Base-by-base conservation (phyloP, 108 stramenopile genomes). In the Aurantiochytrium sp. region DNA sequence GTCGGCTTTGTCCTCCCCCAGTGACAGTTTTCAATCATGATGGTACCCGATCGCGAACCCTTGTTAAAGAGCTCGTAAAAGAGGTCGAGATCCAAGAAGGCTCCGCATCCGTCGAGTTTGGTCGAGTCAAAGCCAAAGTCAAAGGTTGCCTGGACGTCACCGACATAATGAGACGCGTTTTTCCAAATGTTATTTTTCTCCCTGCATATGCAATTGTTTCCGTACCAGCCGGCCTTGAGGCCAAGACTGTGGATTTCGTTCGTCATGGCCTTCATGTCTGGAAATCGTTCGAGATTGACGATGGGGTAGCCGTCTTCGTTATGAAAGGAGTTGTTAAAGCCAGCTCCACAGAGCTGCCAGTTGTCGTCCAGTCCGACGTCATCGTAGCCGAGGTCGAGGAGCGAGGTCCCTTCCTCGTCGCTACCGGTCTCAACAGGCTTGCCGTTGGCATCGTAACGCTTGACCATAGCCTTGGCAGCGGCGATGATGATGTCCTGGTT, bases 341-440 rank as follows among this genome's bases (percentile, higher is more conserved):
- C 89, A 4, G n/a, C 51, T 35, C 87, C 43, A 64, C 92, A 92
- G n/a, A 19, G 55, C 87, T 93, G 91, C 92, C 92, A 93, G 58
- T 73, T 88, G 71, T 93, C 93, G 87, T 93, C 93, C 16, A 93
- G 73, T n/a, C 93, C 93, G 44, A 93, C 92, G 58, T 93, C 92
- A 58, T 89, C 69, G 83, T 91, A 93, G 4, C 93, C 93, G n/a
- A 93, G 58, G 89, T 93, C 92, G 51, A 60, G 87, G 5, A 92
- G 89, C 19, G 91, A 91, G 25, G 72, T 69, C 16, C 76, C 23
- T 12, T 57, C 55, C 55, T 8, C 55, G 14, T 14, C 55, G 55
- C 14, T 14, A 35, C 72, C 72, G n/a, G 10, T 53, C 14, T 83
- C 49, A 16, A 35, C 76, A 25, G 76, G 76, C 12, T 53, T 23